phyloP scores from a whole-genome alignment of 2,329 filamentous ascomycete species.

The Epichloe sp. region DNA sequence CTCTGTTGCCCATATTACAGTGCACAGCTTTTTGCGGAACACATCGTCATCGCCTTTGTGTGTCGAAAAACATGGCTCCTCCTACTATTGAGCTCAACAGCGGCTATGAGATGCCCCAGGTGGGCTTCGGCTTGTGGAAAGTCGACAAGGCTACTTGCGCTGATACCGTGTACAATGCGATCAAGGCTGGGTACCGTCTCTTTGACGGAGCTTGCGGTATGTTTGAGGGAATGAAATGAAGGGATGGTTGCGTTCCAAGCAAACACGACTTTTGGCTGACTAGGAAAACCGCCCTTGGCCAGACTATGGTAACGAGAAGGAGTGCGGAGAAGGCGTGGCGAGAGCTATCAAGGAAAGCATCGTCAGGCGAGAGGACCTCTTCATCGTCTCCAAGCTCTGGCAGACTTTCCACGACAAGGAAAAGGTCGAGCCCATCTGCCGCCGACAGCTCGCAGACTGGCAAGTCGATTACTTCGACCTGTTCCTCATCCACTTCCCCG shows the following conservation, averaged over 20 bases:
- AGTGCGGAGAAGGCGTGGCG: conserved; percentile 62
- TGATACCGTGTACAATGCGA: conserved; percentile 66
- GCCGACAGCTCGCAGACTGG: conserved; percentile 70
- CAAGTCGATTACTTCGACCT: conserved; percentile 82
- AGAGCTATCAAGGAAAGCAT: conserved; percentile 71
- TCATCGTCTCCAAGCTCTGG: conserved; percentile 90
- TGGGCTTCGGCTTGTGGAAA: conserved; percentile 76
- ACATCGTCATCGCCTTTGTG: background rate
- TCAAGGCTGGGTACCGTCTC: conserved; percentile 48
- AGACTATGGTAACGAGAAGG: conserved; percentile 74
- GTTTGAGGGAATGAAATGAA: background rate
- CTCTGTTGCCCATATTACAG: background rate
- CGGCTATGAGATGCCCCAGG: conserved; percentile 58
- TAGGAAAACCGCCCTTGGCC: background rate
- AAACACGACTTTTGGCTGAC: background rate
- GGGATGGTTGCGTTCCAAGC: background rate
- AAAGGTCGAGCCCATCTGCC: conserved; percentile 60
- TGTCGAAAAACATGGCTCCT: conserved; percentile 9
- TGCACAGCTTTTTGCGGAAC: background rate
- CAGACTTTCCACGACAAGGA: conserved; percentile 79
- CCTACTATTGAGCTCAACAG: conserved; percentile 48
- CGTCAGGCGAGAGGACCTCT: conserved; percentile 75
- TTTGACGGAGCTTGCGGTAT: conserved; percentile 41
- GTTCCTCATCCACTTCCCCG: conserved; percentile 78
- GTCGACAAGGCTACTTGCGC: conserved; percentile 60